Base-by-base conservation (phyloP, 1,284 basidiomycete genomes). In the Trichosporon coremiiforme region DNA sequence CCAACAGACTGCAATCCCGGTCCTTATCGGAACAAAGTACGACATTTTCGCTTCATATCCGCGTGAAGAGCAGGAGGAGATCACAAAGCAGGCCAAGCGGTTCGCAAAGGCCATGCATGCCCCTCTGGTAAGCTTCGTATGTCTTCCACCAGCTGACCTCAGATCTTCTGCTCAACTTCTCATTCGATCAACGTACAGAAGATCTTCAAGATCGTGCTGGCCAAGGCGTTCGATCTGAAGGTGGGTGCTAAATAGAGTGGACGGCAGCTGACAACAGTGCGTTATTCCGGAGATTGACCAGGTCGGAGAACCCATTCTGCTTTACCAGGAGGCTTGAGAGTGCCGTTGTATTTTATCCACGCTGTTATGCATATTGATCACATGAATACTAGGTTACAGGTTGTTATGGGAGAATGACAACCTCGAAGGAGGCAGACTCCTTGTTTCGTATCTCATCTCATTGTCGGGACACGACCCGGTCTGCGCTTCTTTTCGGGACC, bases 141-240 rank as follows among this genome's bases (percentile, higher is more conserved):
- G 31, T 2, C 13, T 4, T 15, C 9, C 22, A 36, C 8, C 8
- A 35, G 53, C 70, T 68, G 15, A 72, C 66, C 35, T 4, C 67
- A 84, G 77, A 96, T 98, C 83, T 99, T 98, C 85, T 98, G 95
- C 85, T 98, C 95, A 60, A 98, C 96, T 53, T 93, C 93, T 50
- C 94, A 95, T 75, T 94, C 94, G 71, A 97, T 98, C 86, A 98
- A 99, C 83, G 95, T 99, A 67, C 96, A 98, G 87, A 97, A 98
- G 87, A 98, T 98, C 77, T 98, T 98, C 90, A 97, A 98, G 75
- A 83, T 83, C 62, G 82, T 81, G 15, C 76, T 82, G 20, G 83
- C 84, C 7, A 84, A 85, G 74, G 82, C 82, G 5, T 85, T 85
- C 67, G 84, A 85, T 73, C 78, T 85, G 31, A 84, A 84, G 74